Evolutionary conservation across 78 protist species (phyloP).

Genomic region (Cavenderia fasciculata): DNA sequence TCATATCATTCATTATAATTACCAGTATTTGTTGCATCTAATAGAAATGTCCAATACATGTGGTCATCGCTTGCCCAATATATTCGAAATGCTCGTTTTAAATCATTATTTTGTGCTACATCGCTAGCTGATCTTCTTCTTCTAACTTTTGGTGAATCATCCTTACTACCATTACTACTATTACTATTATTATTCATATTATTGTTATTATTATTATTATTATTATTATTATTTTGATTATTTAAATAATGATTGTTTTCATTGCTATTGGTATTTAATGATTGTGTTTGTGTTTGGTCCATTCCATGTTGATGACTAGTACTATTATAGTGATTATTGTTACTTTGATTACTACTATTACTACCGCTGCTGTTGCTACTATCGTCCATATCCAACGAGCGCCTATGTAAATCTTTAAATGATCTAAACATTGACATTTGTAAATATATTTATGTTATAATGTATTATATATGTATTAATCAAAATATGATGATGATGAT

Average conservation of each 20-base stretch:
- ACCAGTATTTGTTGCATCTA: conserved; percentile 73
- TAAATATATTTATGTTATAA: background rate
- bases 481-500: background rate
- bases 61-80: conserved; percentile 77
- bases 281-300: background rate
- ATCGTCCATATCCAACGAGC: background rate
- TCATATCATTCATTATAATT: background rate
- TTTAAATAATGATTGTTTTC: too few relatives aligned
- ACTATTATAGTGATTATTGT: background rate
- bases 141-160: background rate
- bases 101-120: conserved; percentile 1
- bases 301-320: background rate
- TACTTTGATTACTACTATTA: background rate
- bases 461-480: background rate
- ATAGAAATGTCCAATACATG: conserved; percentile 73
- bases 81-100: conserved; percentile 63
- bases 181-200: background rate
- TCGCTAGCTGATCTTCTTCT: conserved; percentile 58
- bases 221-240: background rate
- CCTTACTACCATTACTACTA: too few relatives aligned
- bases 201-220: background rate
- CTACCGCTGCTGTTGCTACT: background rate
- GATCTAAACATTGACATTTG: too few relatives aligned
- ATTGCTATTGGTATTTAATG: too few relatives aligned
- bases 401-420: background rate